These are phyloP conservation scores for Exophiala lecanii-corni DNA, from an alignment of 2,329 filamentous ascomycete genomes.

Conservation along the genomic window DNA sequence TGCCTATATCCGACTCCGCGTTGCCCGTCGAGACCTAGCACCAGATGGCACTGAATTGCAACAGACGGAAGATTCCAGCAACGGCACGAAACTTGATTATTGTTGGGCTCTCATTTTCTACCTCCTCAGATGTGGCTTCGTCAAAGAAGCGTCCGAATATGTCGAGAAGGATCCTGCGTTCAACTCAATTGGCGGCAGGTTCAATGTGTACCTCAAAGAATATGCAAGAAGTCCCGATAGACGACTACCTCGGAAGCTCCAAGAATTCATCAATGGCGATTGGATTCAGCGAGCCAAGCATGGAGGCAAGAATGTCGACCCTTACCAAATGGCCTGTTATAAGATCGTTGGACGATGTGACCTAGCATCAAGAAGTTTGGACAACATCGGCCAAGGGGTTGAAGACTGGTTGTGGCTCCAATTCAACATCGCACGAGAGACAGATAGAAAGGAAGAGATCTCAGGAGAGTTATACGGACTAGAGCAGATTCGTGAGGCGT, in stretches of 20 bases:
- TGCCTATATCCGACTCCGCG: constrained; percentile 80
- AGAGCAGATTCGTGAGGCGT: constrained; percentile 69
- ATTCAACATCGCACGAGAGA: constrained; percentile 59
- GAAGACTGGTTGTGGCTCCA: constrained; percentile 67
- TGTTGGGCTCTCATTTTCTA: constrained; percentile 95
- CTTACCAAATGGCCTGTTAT: constrained; percentile 95
- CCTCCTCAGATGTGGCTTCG: constrained; percentile 76
- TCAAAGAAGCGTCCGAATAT: constrained; percentile 79
- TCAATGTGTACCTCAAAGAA: constrained; percentile 78
- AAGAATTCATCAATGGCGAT: constrained; percentile 83
- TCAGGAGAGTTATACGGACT: constrained; percentile 60
- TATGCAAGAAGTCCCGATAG: constrained; percentile 75
- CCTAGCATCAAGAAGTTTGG: constrained; percentile 52
- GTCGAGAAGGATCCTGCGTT: constrained; percentile 78
- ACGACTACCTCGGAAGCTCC: constrained; percentile 70
- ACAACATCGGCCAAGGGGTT: constrained; percentile 54
- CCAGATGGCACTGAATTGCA: constrained; percentile 77
- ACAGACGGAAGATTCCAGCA: constrained; percentile 45
- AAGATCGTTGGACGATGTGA: constrained; percentile 86
- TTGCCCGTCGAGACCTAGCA: constrained; percentile 75
- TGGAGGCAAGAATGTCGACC: constrained; percentile 82
- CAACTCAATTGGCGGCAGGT: constrained; percentile 84
- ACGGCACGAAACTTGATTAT: constrained; percentile 62
- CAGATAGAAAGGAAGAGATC: constrained; percentile 56
- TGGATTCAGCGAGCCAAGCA: constrained; percentile 81